Percentiles rank a stretch among this genome's conserved stretches.
These are phyloP conservation scores for Fraxinus americana DNA, from an alignment of 257 asterid species.

Conservation along the genomic window DNA sequence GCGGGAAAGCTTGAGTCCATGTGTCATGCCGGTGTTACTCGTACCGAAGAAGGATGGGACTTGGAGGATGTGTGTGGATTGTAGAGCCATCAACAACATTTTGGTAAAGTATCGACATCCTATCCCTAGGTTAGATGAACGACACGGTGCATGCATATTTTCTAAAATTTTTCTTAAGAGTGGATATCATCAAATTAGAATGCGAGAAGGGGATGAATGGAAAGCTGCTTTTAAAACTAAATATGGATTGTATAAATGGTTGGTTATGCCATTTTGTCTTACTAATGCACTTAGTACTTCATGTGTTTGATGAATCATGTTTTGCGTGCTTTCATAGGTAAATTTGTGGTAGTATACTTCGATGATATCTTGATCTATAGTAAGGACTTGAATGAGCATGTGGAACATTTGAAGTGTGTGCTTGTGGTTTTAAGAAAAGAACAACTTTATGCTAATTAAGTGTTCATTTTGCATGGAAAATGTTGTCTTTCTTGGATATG, in stretches of 20 bases:
- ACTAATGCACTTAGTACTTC: no score
- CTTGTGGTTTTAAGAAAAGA: neutral
- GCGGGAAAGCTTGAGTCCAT: neutral
- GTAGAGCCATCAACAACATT: no score
- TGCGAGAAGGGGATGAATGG: neutral
- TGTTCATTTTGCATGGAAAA: neutral
- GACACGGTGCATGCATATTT: neutral
- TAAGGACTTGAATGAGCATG: neutral
- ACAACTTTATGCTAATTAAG: neutral
- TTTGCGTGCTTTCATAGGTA: no score
- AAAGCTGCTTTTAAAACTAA: neutral
- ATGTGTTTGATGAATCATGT: no score
- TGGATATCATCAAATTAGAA: neutral
- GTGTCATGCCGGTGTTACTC: no score
- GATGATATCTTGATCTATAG: conserved; percentile 1
- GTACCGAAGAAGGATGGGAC: no score
- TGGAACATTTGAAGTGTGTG: neutral
- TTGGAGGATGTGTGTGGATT: no score
- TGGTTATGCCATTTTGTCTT: neutral
- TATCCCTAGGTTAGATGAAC: neutral
- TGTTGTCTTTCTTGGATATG: neutral
- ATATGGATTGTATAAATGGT: conserved; percentile 3
- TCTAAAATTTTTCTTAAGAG: neutral
- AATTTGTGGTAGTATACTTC: neutral
- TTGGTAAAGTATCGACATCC: no score